Evolutionary conservation across 768 basidiomycete genomes (phyloP), one percentile per base, ranked within the genome.

Genomic region (Trametes elegans): DNA sequence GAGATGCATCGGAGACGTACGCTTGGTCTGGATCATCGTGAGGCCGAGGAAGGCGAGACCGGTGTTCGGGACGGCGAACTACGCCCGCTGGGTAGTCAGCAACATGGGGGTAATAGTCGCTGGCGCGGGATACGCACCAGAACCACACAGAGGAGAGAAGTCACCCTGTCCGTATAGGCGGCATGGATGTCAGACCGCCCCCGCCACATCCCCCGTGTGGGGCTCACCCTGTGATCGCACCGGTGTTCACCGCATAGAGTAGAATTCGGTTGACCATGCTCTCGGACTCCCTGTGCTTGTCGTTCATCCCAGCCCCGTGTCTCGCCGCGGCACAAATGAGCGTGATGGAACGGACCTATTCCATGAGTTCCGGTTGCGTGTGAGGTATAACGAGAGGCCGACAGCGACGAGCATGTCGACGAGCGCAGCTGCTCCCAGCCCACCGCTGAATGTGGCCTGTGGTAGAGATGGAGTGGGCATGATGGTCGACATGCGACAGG

Each of bases 361-460:
- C 40, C 47, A 55, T 14, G 46, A 42, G 34, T 16, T 55, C 38
- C 49, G 35, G 14, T 41, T 39, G 19, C 36, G 44, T 26, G 42
- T 47, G 23, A 58, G 51, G 44, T 52, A 58, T 28, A 28, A 46
- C 24, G 51, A 47, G 24, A 58, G 45, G 11, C 40, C 34, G 29
- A 48, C 8, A 10, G 57, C 51, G 51, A 58, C 46, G 41, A 58
- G 45, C 14, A 52, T 32, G 40, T 58, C 57, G 18, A 58, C 50
- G 23, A 52, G 36, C 2, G 51, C 57, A 7, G 49, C 45, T 21
- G 40, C 47, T 6, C 49, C 57, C 7, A 51, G 51, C 6, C 50
- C 50, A 3, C 45, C 57, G 31, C 51, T 58, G 45, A 58, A 42
- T 13, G 51, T 51, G 11, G 40, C 31, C 57, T 58, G 23, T 3